Evolutionary conservation across 257 asterid species (phyloP).

Genomic region (Nicotiana undulata): DNA sequence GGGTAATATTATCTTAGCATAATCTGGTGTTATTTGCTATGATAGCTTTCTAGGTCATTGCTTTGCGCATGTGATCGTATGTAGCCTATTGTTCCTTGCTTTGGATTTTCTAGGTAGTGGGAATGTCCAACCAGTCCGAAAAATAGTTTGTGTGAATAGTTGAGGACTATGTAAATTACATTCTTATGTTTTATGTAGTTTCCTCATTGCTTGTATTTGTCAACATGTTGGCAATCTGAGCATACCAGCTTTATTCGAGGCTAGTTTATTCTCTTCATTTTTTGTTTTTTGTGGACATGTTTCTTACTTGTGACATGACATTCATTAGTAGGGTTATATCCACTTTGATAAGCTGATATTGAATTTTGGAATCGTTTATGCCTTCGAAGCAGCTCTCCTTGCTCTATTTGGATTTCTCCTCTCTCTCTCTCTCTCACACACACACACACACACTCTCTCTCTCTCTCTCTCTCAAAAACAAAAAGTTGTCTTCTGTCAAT

Average conservation of each 20-base stretch:
- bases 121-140: neutral
- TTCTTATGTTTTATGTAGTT: neutral
- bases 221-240: neutral
- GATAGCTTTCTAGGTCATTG: neutral
- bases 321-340: neutral
- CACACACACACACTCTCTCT: neutral
- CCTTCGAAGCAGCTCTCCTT: neutral
- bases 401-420: neutral
- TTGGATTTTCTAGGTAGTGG: neutral
- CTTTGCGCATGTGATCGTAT: neutral
- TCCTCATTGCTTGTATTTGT: neutral
- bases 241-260: neutral
- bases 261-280: neutral
- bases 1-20: slow-evolving; percentile 10
- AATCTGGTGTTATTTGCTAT: neutral
- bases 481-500: neutral
- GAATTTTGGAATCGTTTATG: neutral
- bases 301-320: slow-evolving; percentile 1
- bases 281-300: neutral
- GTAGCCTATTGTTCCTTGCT: neutral
- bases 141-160: neutral
- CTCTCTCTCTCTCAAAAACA: neutral
- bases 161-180: neutral
- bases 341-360: neutral
- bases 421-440: neutral